These are phyloP conservation scores for Dictyostelium purpureum DNA, from an alignment of 78 protist genomes.

Conservation along the genomic window DNA sequence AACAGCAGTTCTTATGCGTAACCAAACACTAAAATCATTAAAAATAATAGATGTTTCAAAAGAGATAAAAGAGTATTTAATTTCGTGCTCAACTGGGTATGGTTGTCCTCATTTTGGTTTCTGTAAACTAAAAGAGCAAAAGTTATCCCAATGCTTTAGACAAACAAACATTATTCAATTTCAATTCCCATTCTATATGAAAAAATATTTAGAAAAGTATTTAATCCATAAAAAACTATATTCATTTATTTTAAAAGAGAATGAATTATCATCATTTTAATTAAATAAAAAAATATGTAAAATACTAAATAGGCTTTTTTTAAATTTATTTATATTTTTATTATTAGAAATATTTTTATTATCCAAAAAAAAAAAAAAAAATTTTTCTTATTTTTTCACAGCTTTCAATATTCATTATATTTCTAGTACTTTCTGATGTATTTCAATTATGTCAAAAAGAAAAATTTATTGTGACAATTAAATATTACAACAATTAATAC, in stretches of 20 bases:
- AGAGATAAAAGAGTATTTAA: not conserved
- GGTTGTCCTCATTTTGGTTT: constrained; percentile 4
- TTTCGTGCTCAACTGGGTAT: not conserved
- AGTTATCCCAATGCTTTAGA: not conserved
- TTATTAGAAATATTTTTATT: not conserved
- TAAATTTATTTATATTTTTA: too few relatives aligned
- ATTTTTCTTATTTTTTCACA: too few relatives aligned
- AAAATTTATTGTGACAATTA: too few relatives aligned
- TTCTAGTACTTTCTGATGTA: too few relatives aligned
- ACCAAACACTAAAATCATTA: not conserved
- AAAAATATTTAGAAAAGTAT: not conserved
- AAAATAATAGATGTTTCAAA: not conserved
- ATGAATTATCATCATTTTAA: constrained; percentile 8
- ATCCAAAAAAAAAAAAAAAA: too few relatives aligned
- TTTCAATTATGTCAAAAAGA: too few relatives aligned
- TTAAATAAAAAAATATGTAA: too few relatives aligned
- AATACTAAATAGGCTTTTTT: too few relatives aligned
- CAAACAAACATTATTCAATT: not conserved
- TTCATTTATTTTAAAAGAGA: constrained; percentile 3
- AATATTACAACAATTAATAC: too few relatives aligned
- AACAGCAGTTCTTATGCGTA: not conserved
- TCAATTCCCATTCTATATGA: not conserved
- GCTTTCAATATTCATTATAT: too few relatives aligned
- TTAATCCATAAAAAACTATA: not conserved
- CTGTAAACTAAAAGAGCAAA: not conserved